Percentiles rank a stretch among this genome's conserved stretches.
These are phyloP conservation scores for Anethum foeniculum DNA, from an alignment of 140 eudicot species.

Conservation along the genomic window DNA sequence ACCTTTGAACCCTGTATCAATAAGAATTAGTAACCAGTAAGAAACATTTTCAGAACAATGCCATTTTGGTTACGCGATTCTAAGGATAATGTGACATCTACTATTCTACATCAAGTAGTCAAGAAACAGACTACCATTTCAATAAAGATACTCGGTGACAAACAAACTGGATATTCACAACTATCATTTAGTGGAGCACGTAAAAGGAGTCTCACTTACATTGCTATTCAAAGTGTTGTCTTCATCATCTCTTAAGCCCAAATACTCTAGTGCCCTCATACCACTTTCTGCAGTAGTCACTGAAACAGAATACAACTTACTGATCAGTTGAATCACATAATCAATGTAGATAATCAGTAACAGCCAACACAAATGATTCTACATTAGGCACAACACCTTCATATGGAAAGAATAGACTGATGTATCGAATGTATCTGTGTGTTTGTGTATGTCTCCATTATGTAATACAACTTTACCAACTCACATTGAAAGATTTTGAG, in stretches of 20 bases:
- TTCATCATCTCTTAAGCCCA: constrained; percentile 54
- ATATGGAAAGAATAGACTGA: not conserved
- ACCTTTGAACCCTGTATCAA: constrained; percentile 49
- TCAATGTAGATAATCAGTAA: not conserved
- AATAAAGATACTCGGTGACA: not conserved
- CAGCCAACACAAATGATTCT: not conserved
- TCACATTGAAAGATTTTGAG: not conserved
- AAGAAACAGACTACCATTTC: not conserved
- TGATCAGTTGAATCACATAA: not conserved
- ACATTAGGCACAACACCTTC: not conserved
- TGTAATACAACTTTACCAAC: not conserved
- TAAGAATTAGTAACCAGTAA: not conserved
- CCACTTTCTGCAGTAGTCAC: constrained; percentile 88
- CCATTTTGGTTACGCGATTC: not conserved
- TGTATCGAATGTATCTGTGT: not conserved
- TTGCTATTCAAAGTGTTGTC: constrained; percentile 25
- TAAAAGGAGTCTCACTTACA: constrained; percentile 24
- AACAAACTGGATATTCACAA: not conserved
- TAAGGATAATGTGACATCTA: not conserved
- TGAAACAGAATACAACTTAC: constrained; percentile 13
- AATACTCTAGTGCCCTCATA: constrained; percentile 68
- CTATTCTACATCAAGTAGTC: not conserved
- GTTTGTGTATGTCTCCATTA: not conserved
- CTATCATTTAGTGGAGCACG: not conserved
- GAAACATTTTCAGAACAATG: not conserved